Base-by-base conservation (phyloP, 2,329 filamentous ascomycete genomes). In the Trichoderma simmonsii region DNA sequence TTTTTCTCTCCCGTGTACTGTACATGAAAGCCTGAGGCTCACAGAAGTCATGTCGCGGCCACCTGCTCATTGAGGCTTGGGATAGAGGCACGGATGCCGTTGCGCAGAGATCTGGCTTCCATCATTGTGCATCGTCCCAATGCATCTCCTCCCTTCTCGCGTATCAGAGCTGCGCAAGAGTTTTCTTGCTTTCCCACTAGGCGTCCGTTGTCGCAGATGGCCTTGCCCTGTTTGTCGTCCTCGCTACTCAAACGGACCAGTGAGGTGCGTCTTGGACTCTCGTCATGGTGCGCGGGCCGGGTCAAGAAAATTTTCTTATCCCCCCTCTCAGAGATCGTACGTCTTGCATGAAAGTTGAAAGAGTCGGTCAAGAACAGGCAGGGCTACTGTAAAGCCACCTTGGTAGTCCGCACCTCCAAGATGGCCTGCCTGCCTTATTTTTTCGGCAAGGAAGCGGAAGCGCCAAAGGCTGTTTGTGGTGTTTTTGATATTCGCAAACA, bases 111-210 rank as follows among this genome's bases (percentile, higher is more conserved):
- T 59, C 64, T 56, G 21, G 51, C 51, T 71, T 67, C 69, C 72
- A 73, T 73, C 72, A 73, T 71, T 71, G 62, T 73, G 72, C 72
- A 60, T 73, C 43, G 62, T 63, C 61, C 56, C 43, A 61, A 60
- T 54, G 43, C 51, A 32, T 62, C 36, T 54, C 59, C 62, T 39
- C 36, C 28, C 43, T 60, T 48, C 26, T 68, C 64, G 32, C 64
- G 70, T 68, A 68, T 68, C 64, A 68, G 56, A 56, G 39, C 30
- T 43, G 36, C 24, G 18, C 30, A 43, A 15, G 48, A 32, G 30
- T 56, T 32, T 18, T 61, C 26, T 39, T 30, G 32, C 26, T 60
- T 68, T 68, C 56, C 66, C 66, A 54, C 66, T 69, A 56, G 63
- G 56, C 39, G 28, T 62, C 66, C 57, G 39, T 62, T 30, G 57